Percentiles rank a stretch among this genome's conserved stretches.
Evolutionary conservation across 1,284 basidiomycete genomes (phyloP).

Genomic region (Sphaerobolus stellatus): DNA sequence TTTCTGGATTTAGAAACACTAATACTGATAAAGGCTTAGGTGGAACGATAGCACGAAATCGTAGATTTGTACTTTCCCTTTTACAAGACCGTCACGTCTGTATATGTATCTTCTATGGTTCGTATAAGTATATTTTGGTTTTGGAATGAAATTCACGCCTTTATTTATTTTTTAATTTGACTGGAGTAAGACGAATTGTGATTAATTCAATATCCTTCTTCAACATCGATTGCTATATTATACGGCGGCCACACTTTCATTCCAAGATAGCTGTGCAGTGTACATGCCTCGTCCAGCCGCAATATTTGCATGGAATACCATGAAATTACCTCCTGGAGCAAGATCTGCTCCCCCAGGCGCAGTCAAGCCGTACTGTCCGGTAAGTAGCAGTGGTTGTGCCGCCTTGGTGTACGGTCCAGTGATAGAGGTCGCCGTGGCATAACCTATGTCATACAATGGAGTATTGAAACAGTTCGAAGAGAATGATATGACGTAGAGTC

Average conservation of each 20-base stretch:
- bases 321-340: constrained; percentile 11
- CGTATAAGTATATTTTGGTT: too few relatives aligned
- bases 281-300: neutral
- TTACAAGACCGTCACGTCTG: too few relatives aligned
- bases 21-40: too few relatives aligned
- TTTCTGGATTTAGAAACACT: neutral
- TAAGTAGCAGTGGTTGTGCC: constrained; percentile 15
- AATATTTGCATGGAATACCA: constrained; percentile 18
- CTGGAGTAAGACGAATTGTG: too few relatives aligned
- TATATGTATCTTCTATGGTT: too few relatives aligned
- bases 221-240: too few relatives aligned
- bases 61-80: too few relatives aligned
- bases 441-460: constrained; percentile 22
- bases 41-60: too few relatives aligned
- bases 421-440: constrained; percentile 22
- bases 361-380: constrained; percentile 19
- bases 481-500: constrained; percentile 22
- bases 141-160: too few relatives aligned
- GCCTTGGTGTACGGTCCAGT: constrained; percentile 25
- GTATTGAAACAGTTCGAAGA: constrained; percentile 23
- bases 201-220: too few relatives aligned
- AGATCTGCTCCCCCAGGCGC: constrained; percentile 18
- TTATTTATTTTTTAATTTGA: too few relatives aligned
- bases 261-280: neutral
- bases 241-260: neutral